phyloP scores from a whole-genome alignment of 768 basidiomycete genomes.

The Leccinum uliginosum region DNA sequence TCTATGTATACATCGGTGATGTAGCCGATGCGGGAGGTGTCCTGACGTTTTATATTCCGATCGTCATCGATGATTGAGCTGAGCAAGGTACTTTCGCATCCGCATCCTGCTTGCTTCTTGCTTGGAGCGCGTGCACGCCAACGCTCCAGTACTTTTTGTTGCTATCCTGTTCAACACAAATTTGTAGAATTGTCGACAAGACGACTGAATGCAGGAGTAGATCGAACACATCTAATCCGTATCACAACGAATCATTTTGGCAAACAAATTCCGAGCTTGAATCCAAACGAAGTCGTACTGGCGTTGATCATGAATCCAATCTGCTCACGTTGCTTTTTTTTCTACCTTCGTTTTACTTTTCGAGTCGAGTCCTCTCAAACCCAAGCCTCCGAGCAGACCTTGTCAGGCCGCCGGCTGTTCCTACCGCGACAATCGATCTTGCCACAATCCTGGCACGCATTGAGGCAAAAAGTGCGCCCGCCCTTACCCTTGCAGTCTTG shows the following conservation, averaged over 20 bases:
- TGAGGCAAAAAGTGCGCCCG: constrained; percentile 67
- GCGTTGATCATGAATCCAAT: not conserved
- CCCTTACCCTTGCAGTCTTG: constrained; percentile 83
- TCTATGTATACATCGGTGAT: constrained; percentile 87
- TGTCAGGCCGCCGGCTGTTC: constrained; percentile 74
- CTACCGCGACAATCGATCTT: constrained; percentile 73
- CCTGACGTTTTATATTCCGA: constrained; percentile 85
- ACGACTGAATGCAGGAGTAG: not conserved
- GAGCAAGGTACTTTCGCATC: not conserved
- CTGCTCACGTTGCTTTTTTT: not conserved
- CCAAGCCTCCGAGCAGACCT: constrained; percentile 63
- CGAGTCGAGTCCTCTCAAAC: constrained; percentile 7
- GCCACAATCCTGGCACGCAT: constrained; percentile 80
- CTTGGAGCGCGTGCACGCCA: not conserved
- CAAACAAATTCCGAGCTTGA: constrained; percentile 6
- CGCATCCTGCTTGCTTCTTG: not conserved
- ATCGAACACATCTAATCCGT: constrained; percentile 5
- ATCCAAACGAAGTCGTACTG: not conserved
- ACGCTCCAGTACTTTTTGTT: no score
- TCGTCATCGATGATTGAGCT: constrained; percentile 56
- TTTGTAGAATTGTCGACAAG: not conserved
- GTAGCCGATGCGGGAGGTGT: constrained; percentile 77
- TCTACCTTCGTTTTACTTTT: not conserved
- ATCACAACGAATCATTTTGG: constrained; percentile 1
- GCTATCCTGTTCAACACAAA: not conserved